phyloP scores from a whole-genome alignment of 805 yeast species.

The Suhomyces kilbournensis region DNA sequence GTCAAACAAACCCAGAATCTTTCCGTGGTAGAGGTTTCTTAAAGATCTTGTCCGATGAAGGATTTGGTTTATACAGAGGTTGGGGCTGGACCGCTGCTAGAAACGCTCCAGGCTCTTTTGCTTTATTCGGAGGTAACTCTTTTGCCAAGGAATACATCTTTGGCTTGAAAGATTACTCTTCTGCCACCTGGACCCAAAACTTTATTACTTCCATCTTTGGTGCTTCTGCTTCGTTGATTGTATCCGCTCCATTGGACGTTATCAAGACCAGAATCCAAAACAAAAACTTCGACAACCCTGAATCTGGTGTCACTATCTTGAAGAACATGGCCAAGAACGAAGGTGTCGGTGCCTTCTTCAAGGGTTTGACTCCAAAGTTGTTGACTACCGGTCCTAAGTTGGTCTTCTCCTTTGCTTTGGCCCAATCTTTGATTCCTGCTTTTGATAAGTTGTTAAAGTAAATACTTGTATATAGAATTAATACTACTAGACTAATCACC shows the following conservation, averaged over 20 bases:
- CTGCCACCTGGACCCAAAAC: slow-evolving; percentile 94
- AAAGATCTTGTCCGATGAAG: slow-evolving; percentile 84
- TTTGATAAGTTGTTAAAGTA: slow-evolving; percentile 68
- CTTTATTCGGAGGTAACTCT: slow-evolving; percentile 97
- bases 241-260: slow-evolving; percentile 96
- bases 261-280: slow-evolving; percentile 98
- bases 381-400: slow-evolving; percentile 97
- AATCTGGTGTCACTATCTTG: slow-evolving; percentile 86
- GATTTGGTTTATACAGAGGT: slow-evolving; percentile 90
- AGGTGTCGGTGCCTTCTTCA: slow-evolving; percentile 87
- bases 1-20: slow-evolving; percentile 99
- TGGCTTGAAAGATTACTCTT: slow-evolving; percentile 78
- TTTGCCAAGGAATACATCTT: slow-evolving; percentile 96
- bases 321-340: slow-evolving; percentile 91
- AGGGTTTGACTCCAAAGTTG: slow-evolving; percentile 94
- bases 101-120: slow-evolving; percentile 98
- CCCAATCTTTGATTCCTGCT: slow-evolving; percentile 95
- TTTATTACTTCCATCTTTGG: slow-evolving; percentile 93
- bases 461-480: not conserved
- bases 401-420: slow-evolving; percentile 96
- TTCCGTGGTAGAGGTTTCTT: slow-evolving; percentile 97
- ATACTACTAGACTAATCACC: not conserved
- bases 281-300: slow-evolving; percentile 92
- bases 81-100: slow-evolving; percentile 99
- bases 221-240: slow-evolving; percentile 94